Percentiles rank a stretch among this genome's conserved stretches.
Evolutionary conservation across 1,284 basidiomycete species (phyloP).

Genomic region (Pseudozyma tsukubaensis): DNA sequence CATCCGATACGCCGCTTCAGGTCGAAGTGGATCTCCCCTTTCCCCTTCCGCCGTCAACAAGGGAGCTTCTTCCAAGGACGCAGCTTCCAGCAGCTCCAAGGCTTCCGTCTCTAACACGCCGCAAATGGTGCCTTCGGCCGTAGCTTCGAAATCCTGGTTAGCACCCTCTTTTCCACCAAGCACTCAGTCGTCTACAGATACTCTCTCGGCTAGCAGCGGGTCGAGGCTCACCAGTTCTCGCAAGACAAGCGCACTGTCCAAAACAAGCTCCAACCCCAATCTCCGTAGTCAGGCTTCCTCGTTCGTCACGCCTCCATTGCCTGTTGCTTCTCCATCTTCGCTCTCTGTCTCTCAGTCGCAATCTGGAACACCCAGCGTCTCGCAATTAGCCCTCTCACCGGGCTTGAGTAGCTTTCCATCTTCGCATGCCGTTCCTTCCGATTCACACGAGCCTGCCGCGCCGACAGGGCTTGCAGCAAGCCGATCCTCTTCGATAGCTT

Average conservation of each 20-base stretch:
- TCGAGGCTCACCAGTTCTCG: slow-evolving; percentile 5
- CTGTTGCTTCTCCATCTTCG: slow-evolving; percentile 23
- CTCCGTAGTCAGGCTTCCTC: slow-evolving; percentile 21
- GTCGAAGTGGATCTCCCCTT: slow-evolving; percentile 19
- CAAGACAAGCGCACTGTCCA: slow-evolving; percentile 23
- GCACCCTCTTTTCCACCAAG: slow-evolving; percentile 7
- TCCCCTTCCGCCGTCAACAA: slow-evolving; percentile 14
- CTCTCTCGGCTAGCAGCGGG: slow-evolving; percentile 13
- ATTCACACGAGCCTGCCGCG: background rate
- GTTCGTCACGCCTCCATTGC: slow-evolving; percentile 9
- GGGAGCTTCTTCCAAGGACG: background rate
- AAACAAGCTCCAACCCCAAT: slow-evolving; percentile 55
- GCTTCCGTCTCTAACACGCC: slow-evolving; percentile 8
- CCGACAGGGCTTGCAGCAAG: background rate
- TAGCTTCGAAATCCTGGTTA: background rate
- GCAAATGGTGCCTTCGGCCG: background rate
- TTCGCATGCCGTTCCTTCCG: background rate
- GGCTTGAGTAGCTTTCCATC: slow-evolving; percentile 4
- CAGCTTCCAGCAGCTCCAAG: background rate
- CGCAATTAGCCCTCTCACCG: slow-evolving; percentile 5
- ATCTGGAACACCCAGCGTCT: background rate
- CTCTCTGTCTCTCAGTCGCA: slow-evolving; percentile 17
- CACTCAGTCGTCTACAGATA: slow-evolving; percentile 17
- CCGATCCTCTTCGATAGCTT: slow-evolving; percentile 18
- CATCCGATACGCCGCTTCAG: slow-evolving; percentile 43